Conservation (phyloP, 257 asterid genomes). For the Nicotiana noctiflora region DNA sequence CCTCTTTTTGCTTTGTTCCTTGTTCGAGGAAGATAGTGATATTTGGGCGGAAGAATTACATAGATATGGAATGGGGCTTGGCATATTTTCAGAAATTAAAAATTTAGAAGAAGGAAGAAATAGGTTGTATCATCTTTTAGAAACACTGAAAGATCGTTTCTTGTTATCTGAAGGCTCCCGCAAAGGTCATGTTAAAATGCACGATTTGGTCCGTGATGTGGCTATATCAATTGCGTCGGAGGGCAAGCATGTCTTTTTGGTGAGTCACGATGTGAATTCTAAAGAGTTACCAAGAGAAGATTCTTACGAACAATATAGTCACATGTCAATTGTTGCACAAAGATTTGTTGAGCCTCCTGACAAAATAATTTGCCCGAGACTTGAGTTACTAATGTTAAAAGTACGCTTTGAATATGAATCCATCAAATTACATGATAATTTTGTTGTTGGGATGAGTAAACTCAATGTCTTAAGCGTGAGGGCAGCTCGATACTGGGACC, state of each 20-base stretch:
- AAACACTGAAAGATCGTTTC: conserved; percentile 13
- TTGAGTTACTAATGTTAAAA: conserved; percentile 10
- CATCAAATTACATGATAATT: background rate
- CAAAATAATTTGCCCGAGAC: background rate
- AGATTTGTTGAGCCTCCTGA: background rate
- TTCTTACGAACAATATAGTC: background rate
- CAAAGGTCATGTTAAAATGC: conserved; percentile 8
- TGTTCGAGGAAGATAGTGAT: conserved; percentile 16
- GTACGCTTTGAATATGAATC: background rate
- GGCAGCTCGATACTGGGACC: background rate
- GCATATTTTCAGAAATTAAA: conserved; percentile 10
- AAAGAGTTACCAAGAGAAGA: conserved; percentile 1
- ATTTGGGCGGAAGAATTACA: conserved; percentile 16
- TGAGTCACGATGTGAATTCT: background rate
- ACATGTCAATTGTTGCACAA: conserved; percentile 9
- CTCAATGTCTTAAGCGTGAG: conserved; percentile 14
- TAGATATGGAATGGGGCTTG: conserved; percentile 16
- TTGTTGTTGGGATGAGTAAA: background rate
- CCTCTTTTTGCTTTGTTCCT: conserved; percentile 20
- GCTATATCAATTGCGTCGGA: conserved; percentile 10
- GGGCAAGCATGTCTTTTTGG: background rate
- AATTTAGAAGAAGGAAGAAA: conserved; percentile 10
- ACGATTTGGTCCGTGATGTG: conserved; percentile 6
- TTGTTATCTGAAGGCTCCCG: conserved; percentile 6
- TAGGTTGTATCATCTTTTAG: background rate